phyloP scores from a whole-genome alignment of 1,284 basidiomycete species.

The Malassezia obtusa region DNA sequence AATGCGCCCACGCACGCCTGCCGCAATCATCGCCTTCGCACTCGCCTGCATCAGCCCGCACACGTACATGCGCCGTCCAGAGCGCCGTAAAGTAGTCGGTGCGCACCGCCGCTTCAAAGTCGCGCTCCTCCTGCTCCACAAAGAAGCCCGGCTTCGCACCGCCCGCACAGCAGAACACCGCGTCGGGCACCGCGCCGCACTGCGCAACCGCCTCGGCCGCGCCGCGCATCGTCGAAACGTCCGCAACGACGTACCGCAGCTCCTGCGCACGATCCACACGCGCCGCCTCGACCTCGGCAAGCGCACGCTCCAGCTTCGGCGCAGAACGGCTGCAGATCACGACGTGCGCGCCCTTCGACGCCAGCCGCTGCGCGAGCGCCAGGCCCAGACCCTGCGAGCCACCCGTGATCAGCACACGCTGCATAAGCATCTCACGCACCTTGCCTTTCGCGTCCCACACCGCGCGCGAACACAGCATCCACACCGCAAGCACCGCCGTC shows the following conservation, averaged over 20 bases:
- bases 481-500: not conserved
- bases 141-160: conserved; percentile 61
- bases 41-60: conserved; percentile 51
- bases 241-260: conserved; percentile 27
- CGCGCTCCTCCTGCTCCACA: conserved; percentile 58
- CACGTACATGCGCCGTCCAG: conserved; percentile 64
- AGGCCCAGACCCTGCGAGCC: conserved; percentile 71
- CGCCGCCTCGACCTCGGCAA: conserved; percentile 57
- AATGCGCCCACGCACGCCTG: conserved; percentile 59
- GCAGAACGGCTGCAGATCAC: conserved; percentile 68
- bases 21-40: conserved; percentile 62
- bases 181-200: conserved; percentile 56
- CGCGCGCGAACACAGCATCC: too few species aligned
- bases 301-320: conserved; percentile 56
- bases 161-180: conserved; percentile 68
- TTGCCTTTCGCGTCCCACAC: conserved; percentile 1
- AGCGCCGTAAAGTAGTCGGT: conserved; percentile 55
- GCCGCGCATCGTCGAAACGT: conserved; percentile 38
- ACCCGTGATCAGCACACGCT: conserved; percentile 59
- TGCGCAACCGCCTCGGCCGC: conserved; percentile 20
- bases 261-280: conserved; percentile 17
- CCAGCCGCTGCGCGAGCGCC: conserved; percentile 60
- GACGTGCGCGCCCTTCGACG: conserved; percentile 65
- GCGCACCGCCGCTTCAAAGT: conserved; percentile 54
- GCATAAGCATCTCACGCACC: not conserved